phyloP scores from a whole-genome alignment of 306 rosid genomes.

The Cucumis cinereus region DNA sequence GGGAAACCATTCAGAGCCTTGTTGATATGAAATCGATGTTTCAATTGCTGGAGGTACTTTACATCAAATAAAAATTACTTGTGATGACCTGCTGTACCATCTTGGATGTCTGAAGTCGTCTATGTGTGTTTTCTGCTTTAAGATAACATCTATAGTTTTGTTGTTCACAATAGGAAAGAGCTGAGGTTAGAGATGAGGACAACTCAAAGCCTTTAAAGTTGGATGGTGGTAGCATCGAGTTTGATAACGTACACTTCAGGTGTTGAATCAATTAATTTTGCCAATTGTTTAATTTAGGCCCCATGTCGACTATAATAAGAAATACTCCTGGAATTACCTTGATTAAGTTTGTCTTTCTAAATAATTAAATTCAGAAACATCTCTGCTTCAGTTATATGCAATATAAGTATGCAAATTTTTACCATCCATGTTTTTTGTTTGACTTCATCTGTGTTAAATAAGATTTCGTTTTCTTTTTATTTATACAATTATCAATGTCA shows the following conservation, averaged over 20 bases:
- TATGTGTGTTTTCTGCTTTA: not conserved
- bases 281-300: not conserved
- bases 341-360: not conserved
- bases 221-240: conserved; percentile 61
- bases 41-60: conserved; percentile 85
- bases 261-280: conserved; percentile 11
- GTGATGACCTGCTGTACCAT: not conserved
- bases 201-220: conserved; percentile 52
- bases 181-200: conserved; percentile 58
- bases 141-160: conserved; percentile 4
- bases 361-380: not conserved
- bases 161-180: conserved; percentile 49
- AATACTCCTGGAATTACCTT: not conserved
- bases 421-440: not conserved
- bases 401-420: not conserved
- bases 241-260: conserved; percentile 80
- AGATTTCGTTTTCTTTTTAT: not conserved
- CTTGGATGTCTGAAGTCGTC: not conserved
- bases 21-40: conserved; percentile 96
- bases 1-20: conserved; percentile 92
- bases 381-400: not conserved
- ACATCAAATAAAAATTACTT: not conserved
- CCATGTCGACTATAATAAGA: not conserved
- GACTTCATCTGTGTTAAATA: not conserved
- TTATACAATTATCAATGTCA: not conserved